These are phyloP conservation scores for Rutstroemia sp. DNA, from an alignment of 2,329 filamentous ascomycete species.

Conservation along the genomic window DNA sequence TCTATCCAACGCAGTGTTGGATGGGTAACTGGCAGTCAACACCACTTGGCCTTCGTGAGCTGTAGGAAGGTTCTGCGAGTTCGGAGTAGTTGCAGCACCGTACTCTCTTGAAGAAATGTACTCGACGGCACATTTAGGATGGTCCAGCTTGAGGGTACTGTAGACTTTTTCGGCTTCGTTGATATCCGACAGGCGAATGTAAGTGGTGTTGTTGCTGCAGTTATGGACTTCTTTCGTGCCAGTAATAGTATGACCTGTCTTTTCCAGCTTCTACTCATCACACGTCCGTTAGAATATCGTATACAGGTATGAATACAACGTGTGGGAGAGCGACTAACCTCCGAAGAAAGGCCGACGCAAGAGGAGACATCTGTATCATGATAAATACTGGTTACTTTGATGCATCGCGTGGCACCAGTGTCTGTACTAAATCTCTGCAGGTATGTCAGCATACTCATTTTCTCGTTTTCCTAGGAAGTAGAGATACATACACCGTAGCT, in stretches of 20 bases:
- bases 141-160: constrained; percentile 17
- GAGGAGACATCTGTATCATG: constrained; percentile 13
- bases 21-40: constrained; percentile 38
- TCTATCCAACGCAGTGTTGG: constrained; percentile 15
- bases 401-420: constrained; percentile 21
- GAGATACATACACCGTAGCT: constrained; percentile 5
- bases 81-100: constrained; percentile 15
- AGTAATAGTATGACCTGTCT: constrained; percentile 10
- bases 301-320: neutral
- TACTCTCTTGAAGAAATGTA: constrained; percentile 20
- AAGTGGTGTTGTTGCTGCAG: constrained; percentile 13
- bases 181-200: constrained; percentile 20
- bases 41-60: constrained; percentile 50
- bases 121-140: constrained; percentile 18
- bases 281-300: neutral
- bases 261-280: constrained; percentile 12
- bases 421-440: constrained; percentile 24
- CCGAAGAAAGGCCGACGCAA: constrained; percentile 15
- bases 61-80: constrained; percentile 22
- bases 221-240: constrained; percentile 10
- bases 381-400: constrained; percentile 24
- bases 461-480: neutral
- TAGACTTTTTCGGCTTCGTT: constrained; percentile 19
- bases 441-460: neutral
- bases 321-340: constrained; percentile 13